Conservation (phyloP, 805 yeast genomes). For the Teunomyces cretensis region DNA sequence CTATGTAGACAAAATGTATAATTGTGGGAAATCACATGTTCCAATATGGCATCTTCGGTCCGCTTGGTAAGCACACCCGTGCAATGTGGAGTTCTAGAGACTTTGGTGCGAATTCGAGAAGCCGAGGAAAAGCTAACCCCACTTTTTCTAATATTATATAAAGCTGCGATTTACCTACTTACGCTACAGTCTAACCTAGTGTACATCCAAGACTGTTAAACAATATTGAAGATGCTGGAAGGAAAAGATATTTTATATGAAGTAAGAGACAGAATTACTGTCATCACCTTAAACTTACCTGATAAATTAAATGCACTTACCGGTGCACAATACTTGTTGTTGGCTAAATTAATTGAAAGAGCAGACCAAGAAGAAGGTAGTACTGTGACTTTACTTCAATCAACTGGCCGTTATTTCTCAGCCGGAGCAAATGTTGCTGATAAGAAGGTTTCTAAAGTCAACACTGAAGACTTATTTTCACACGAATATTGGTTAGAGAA, state of each 20-base stretch:
- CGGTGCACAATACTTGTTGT: slow-evolving; percentile 58
- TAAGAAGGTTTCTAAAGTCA: slow-evolving; percentile 27
- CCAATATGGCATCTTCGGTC: neutral
- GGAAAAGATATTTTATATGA: slow-evolving; percentile 36
- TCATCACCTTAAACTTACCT: slow-evolving; percentile 69
- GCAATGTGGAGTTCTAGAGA: no score
- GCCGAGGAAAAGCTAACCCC: neutral
- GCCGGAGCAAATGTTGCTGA: slow-evolving; percentile 78
- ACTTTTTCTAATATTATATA: neutral
- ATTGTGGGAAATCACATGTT: slow-evolving; percentile 1
- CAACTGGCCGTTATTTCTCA: slow-evolving; percentile 74
- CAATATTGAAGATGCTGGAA: slow-evolving; percentile 9
- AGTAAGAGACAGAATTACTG: slow-evolving; percentile 48
- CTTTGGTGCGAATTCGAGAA: neutral
- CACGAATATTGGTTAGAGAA: slow-evolving; percentile 50
- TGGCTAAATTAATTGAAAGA: slow-evolving; percentile 57
- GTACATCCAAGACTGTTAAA: neutral
- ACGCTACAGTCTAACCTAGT: neutral
- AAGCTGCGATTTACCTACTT: neutral
- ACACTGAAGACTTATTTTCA: slow-evolving; percentile 32
- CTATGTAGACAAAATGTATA: no score
- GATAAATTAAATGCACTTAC: slow-evolving; percentile 63
- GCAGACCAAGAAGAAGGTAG: slow-evolving; percentile 67
- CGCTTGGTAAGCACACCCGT: no score
- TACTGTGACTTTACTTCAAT: slow-evolving; percentile 61